phyloP scores from a whole-genome alignment of 768 basidiomycete genomes.

The Trametes meyenii region DNA sequence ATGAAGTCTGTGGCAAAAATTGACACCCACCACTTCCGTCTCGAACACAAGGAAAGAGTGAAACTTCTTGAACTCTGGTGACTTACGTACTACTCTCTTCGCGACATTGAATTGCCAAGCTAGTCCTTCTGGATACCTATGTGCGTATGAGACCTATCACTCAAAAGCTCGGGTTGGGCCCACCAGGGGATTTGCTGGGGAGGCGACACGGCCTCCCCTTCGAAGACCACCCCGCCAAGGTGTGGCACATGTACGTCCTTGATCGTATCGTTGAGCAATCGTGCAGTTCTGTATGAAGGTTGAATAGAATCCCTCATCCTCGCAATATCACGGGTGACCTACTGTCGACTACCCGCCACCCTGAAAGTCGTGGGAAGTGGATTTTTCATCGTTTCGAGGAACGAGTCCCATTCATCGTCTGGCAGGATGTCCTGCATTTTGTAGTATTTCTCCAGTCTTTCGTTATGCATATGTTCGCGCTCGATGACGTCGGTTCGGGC shows the following conservation, averaged over 20 bases:
- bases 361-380: constrained; percentile 94
- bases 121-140: constrained; percentile 91
- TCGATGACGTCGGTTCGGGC: constrained; percentile 53
- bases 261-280: constrained; percentile 80
- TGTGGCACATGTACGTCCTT: constrained; percentile 76
- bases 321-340: not conserved
- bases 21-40: constrained; percentile 87
- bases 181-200: constrained; percentile 89
- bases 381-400: constrained; percentile 63
- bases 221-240: constrained; percentile 72
- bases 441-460: constrained; percentile 69
- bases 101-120: constrained; percentile 97
- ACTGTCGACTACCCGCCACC: constrained; percentile 88
- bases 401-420: constrained; percentile 77
- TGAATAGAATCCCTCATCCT: not conserved
- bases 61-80: constrained; percentile 89
- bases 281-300: constrained; percentile 53
- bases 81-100: constrained; percentile 85
- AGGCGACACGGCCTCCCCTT: constrained; percentile 73
- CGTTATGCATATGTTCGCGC: constrained; percentile 70
- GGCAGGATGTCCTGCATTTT: constrained; percentile 74
- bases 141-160: constrained; percentile 5
- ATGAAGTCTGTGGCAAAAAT: not conserved
- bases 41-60: constrained; percentile 97
- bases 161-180: constrained; percentile 11